Evolutionary conservation across 306 rosid species (phyloP).

Genomic region (Pueraria montana): DNA sequence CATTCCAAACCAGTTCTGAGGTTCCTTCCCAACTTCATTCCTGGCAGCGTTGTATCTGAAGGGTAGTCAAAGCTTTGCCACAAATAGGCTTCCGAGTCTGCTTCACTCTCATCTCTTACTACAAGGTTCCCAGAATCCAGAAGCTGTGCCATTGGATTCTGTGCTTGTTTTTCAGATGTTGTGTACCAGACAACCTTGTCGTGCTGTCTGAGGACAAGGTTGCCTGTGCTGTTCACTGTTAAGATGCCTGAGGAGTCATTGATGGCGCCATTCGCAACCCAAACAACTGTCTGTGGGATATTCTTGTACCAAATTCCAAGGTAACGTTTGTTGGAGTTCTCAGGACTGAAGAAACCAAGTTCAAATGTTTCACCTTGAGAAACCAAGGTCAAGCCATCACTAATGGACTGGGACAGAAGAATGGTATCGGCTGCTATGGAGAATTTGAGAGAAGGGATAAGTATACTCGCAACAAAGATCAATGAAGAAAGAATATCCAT

Average conservation of each 20-base stretch:
- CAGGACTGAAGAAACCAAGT: slow-evolving; percentile 71
- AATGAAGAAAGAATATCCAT: slow-evolving; percentile 20
- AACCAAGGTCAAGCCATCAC: slow-evolving; percentile 54
- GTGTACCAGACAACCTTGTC: slow-evolving; percentile 50
- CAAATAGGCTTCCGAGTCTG: slow-evolving; percentile 18
- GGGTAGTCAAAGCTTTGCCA: slow-evolving; percentile 78
- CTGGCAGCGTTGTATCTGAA: slow-evolving; percentile 59
- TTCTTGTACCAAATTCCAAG: slow-evolving; percentile 70
- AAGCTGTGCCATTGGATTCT: slow-evolving; percentile 50
- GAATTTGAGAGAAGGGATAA: slow-evolving; percentile 18
- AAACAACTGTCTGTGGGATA: slow-evolving; percentile 55
- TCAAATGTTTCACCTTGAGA: slow-evolving; percentile 56
- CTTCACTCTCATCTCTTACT: slow-evolving; percentile 33
- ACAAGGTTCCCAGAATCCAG: slow-evolving; percentile 58
- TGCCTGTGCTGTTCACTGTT: slow-evolving; percentile 35
- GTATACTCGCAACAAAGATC: not conserved
- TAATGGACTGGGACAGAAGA: slow-evolving; percentile 44
- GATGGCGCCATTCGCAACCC: slow-evolving; percentile 72
- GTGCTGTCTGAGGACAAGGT: slow-evolving; percentile 43
- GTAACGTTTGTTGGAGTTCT: slow-evolving; percentile 52
- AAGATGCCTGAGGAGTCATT: slow-evolving; percentile 50
- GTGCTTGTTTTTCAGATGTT: slow-evolving; percentile 10
- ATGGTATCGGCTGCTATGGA: slow-evolving; percentile 54
- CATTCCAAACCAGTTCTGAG: slow-evolving; percentile 50
- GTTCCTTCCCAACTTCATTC: slow-evolving; percentile 70